Evolutionary conservation across 441 rosid species (phyloP).

Genomic region (Erodium trifolium): DNA sequence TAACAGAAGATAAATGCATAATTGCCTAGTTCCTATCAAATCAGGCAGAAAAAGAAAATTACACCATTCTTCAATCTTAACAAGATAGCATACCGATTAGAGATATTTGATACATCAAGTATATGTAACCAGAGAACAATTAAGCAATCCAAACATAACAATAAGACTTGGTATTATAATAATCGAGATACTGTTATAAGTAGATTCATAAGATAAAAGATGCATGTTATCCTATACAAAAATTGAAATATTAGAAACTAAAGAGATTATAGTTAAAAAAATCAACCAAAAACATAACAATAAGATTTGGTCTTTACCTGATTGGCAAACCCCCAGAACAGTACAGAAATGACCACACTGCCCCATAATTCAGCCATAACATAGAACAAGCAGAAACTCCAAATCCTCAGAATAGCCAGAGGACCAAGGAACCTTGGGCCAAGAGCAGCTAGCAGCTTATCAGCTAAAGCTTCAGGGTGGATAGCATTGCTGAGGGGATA

Average conservation of each 20-base stretch:
- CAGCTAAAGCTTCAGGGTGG: constrained; percentile 81
- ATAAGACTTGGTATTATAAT: too few relatives aligned
- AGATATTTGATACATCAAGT: too few relatives aligned
- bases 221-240: too few relatives aligned
- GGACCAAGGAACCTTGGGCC: constrained; percentile 98
- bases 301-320: constrained; percentile 38
- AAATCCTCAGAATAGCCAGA: constrained; percentile 87
- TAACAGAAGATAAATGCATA: background rate
- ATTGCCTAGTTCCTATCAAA: background rate
- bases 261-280: too few relatives aligned
- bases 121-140: too few relatives aligned
- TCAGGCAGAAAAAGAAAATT: background rate
- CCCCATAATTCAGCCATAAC: constrained; percentile 99
- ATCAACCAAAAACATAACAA: background rate
- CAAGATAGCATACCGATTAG: too few relatives aligned
- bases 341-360: constrained; percentile 87
- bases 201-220: too few relatives aligned
- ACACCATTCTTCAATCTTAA: background rate
- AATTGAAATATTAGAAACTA: too few relatives aligned
- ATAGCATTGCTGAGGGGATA: constrained; percentile 74
- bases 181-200: too few relatives aligned
- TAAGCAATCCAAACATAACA: too few relatives aligned
- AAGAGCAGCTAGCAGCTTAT: constrained; percentile 63
- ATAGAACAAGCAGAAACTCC: constrained; percentile 95
- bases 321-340: constrained; percentile 97